Conservation (phyloP, 139 green algal genomes). For the Limnomonas spitsbergensis region DNA sequence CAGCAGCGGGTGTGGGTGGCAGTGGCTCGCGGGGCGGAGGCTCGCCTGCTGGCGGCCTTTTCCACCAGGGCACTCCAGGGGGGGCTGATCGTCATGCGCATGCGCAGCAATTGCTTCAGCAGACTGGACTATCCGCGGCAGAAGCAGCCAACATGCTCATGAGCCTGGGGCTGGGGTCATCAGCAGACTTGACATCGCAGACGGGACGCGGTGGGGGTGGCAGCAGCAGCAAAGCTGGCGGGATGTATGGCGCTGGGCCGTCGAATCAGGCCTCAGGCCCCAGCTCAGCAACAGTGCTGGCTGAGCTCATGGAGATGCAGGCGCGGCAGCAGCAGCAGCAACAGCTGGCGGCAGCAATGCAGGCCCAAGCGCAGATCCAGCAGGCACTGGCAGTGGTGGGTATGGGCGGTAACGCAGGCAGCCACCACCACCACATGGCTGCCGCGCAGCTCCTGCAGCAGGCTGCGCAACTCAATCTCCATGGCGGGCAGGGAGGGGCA, state of each 20-base stretch:
- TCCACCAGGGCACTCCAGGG: too few relatives aligned
- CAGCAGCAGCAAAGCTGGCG: background rate
- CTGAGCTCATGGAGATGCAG: slow-evolving; percentile 11
- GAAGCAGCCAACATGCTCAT: slow-evolving; percentile 40
- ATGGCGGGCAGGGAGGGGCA: background rate
- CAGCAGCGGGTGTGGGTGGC: slow-evolving; percentile 12
- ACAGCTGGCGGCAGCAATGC: slow-evolving; percentile 6
- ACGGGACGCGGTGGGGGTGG: background rate
- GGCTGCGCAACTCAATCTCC: slow-evolving; percentile 4
- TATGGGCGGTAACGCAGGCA: background rate
- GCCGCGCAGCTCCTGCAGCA: slow-evolving; percentile 17
- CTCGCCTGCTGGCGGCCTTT: too few relatives aligned
- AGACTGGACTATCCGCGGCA: slow-evolving; percentile 11
- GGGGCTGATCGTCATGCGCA: background rate
- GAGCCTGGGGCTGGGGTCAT: slow-evolving; percentile 16
- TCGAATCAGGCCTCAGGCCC: background rate
- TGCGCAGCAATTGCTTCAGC: slow-evolving; percentile 30
- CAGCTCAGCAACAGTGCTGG: background rate
- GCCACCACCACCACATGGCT: background rate
- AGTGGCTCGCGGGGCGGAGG: background rate
- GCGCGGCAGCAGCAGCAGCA: slow-evolving; percentile 37
- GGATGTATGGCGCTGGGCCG: background rate
- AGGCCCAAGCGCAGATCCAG: slow-evolving; percentile 5
- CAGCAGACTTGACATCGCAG: background rate
- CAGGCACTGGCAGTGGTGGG: background rate